Conservation (phyloP, 2,329 filamentous ascomycete genomes). For the Ophiostoma sp. region DNA sequence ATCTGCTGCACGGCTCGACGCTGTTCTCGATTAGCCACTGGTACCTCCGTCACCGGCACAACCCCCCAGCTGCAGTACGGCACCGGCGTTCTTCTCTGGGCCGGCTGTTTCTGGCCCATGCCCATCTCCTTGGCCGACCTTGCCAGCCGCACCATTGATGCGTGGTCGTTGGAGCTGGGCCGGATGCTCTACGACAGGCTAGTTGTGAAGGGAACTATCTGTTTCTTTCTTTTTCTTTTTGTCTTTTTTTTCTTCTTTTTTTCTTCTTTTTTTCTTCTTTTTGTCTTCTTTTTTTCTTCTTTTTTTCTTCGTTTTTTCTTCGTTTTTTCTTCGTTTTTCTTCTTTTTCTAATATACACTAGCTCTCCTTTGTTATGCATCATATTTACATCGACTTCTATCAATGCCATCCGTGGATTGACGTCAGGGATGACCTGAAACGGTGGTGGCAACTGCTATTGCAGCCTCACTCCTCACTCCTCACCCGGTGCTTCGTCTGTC, state of each 20-base stretch:
- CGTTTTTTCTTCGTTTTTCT: neutral
- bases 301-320: too few relatives aligned
- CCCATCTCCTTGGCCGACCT: conserved; percentile 53
- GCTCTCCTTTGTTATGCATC: neutral
- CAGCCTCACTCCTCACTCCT: neutral
- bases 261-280: neutral
- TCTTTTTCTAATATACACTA: neutral
- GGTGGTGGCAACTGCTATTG: neutral
- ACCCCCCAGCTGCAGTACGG: conserved; percentile 42
- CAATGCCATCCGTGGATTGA: neutral
- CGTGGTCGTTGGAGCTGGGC: conserved; percentile 51
- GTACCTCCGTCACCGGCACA: conserved; percentile 39
- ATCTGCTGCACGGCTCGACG: conserved; percentile 56
- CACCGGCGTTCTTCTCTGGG: conserved; percentile 43
- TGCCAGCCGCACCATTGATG: conserved; percentile 53
- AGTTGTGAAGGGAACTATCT: neutral
- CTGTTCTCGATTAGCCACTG: conserved; percentile 49
- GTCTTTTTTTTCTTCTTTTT: neutral
- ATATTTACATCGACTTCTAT: neutral
- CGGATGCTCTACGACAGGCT: conserved; percentile 46
- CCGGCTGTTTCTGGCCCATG: conserved; percentile 44
- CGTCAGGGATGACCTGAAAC: neutral
- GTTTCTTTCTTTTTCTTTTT: neutral
- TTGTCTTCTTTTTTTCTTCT: neutral
- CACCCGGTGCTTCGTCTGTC: neutral